Evolutionary conservation across 2,329 filamentous ascomycete species (phyloP).

Genomic region (Exophiala lecanii-corni): DNA sequence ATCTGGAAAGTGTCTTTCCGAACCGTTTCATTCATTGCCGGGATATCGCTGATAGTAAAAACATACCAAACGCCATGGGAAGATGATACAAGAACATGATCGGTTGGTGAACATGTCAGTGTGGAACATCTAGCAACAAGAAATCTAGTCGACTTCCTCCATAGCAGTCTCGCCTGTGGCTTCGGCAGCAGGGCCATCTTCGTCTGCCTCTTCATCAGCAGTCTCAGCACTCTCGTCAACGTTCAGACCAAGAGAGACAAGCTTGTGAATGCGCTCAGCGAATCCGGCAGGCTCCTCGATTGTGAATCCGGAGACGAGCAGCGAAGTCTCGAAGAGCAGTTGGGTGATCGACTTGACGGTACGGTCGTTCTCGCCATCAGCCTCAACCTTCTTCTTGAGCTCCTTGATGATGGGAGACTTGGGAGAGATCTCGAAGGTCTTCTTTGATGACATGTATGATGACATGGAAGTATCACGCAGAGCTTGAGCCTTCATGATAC

Average conservation of each 20-base stretch:
- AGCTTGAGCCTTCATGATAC: conserved; percentile 99
- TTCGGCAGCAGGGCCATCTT: conserved; percentile 53
- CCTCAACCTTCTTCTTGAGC: conserved; percentile 98
- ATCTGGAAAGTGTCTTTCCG: not conserved
- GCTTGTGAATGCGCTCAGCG: conserved; percentile 99
- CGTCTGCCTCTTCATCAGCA: conserved; percentile 52
- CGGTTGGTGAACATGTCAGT: conserved; percentile 9
- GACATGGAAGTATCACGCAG: conserved; percentile 99
- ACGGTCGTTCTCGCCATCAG: conserved; percentile 95
- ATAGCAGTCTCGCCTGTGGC: conserved; percentile 85
- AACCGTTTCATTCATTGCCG: conserved; percentile 16
- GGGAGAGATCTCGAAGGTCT: conserved; percentile 99
- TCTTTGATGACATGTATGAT: conserved; percentile 99
- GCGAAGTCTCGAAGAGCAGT: conserved; percentile 97
- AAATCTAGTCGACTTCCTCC: conserved; percentile 96
- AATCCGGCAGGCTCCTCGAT: conserved; percentile 98
- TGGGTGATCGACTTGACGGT: conserved; percentile 99
- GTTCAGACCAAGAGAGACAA: conserved; percentile 95
- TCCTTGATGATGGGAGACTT: conserved; percentile 97
- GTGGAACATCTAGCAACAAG: conserved; percentile 16
- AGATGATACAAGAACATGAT: conserved; percentile 19
- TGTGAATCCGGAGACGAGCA: conserved; percentile 98
- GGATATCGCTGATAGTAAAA: conserved; percentile 22
- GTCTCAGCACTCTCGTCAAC: conserved; percentile 89
- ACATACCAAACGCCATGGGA: conserved; percentile 15